These are phyloP conservation scores for Phytophthora melonis DNA, from an alignment of 352 stramenopile genomes.

Conservation along the genomic window DNA sequence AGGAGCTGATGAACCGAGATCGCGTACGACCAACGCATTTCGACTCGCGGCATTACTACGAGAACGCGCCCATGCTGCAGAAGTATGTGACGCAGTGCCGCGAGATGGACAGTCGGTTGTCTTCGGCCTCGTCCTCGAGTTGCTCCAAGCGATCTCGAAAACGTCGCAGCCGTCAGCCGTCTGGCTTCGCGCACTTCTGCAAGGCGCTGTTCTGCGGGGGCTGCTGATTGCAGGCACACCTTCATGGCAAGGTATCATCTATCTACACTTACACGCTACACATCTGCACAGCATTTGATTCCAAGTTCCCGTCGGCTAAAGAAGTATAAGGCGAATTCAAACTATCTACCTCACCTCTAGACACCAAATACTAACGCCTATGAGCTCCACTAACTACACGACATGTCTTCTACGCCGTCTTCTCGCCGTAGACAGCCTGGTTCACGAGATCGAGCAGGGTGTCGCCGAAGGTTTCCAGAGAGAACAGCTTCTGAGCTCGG, in stretches of 20 bases:
- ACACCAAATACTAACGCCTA: slow-evolving; percentile 15
- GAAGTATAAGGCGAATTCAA: slow-evolving; percentile 29
- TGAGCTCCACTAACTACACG: not conserved
- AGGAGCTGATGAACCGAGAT: slow-evolving; percentile 86
- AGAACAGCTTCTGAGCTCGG: slow-evolving; percentile 70
- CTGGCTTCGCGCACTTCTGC: slow-evolving; percentile 32
- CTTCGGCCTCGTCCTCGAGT: slow-evolving; percentile 41
- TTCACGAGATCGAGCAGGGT: slow-evolving; percentile 63
- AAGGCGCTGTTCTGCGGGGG: slow-evolving; percentile 36
- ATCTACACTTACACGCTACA: slow-evolving; percentile 12
- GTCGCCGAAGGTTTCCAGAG: slow-evolving; percentile 78
- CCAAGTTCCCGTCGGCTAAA: slow-evolving; percentile 28
- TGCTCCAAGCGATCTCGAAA: slow-evolving; percentile 33
- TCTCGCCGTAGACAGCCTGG: slow-evolving; percentile 46
- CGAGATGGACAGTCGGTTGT: slow-evolving; percentile 44
- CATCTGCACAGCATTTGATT: slow-evolving; percentile 29
- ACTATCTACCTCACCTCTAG: slow-evolving; percentile 10
- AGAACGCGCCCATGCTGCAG: slow-evolving; percentile 86
- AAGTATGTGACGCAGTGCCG: slow-evolving; percentile 86
- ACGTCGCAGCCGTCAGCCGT: slow-evolving; percentile 13
- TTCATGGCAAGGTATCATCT: slow-evolving; percentile 17
- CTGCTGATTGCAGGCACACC: slow-evolving; percentile 8
- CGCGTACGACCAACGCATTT: slow-evolving; percentile 76
- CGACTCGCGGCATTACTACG: slow-evolving; percentile 90
- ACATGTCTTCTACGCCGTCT: not conserved